These are phyloP conservation scores for Dalechampia spathulata DNA, from an alignment of 441 rosid species.

Conservation along the genomic window DNA sequence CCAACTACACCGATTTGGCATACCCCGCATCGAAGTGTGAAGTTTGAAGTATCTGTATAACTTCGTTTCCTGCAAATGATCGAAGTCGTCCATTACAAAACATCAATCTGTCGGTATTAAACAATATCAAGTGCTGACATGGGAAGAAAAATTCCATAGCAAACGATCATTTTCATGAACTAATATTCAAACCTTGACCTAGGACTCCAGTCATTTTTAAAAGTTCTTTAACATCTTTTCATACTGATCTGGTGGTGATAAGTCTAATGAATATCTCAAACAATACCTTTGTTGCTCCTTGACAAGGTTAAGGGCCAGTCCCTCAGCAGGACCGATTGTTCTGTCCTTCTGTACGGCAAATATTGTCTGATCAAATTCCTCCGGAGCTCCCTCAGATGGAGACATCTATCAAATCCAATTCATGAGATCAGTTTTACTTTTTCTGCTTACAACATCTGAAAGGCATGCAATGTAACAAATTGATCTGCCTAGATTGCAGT, in stretches of 20 bases:
- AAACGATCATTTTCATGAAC: too few relatives aligned
- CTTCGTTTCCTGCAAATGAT: slow-evolving; percentile 54
- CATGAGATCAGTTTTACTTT: not conserved
- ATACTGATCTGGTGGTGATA: not conserved
- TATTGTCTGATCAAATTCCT: slow-evolving; percentile 90
- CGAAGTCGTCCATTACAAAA: not conserved
- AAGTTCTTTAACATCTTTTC: not conserved
- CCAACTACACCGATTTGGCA: slow-evolving; percentile 90
- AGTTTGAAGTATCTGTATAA: slow-evolving; percentile 70
- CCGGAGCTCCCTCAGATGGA: slow-evolving; percentile 76
- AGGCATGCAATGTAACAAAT: not conserved
- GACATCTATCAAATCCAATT: slow-evolving; percentile 40
- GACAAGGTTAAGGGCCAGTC: slow-evolving; percentile 48
- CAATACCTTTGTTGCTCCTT: slow-evolving; percentile 75
- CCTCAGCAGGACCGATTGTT: slow-evolving; percentile 53
- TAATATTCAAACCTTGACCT: too few relatives aligned
- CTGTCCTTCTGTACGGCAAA: slow-evolving; percentile 49
- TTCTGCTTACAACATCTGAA: not conserved
- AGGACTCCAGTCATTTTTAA: too few relatives aligned
- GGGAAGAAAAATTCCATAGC: not conserved
- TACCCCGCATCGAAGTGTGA: slow-evolving; percentile 79
- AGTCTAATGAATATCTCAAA: not conserved
- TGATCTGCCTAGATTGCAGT: not conserved
- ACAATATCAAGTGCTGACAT: not conserved
- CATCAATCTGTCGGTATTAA: not conserved